Conservation (phyloP, 306 rosid species). For the Rosa lucieae region DNA sequence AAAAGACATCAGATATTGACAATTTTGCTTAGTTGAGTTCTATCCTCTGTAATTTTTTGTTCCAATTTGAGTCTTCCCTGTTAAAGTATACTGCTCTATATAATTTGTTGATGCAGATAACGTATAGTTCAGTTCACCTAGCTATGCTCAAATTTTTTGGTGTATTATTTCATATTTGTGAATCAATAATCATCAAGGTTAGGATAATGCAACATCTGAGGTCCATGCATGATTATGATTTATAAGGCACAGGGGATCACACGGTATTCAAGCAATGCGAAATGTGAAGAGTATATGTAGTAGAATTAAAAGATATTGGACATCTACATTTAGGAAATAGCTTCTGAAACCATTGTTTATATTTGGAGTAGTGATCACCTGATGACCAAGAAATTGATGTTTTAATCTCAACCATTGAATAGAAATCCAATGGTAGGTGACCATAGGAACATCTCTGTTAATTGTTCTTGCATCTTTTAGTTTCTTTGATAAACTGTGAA, state of each 20-base stretch:
- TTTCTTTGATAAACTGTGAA: neutral
- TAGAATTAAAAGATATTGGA: too few species aligned
- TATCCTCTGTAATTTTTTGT: conserved; percentile 12
- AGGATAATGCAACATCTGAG: neutral
- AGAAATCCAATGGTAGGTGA: too few species aligned
- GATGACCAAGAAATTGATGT: too few species aligned
- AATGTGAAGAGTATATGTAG: neutral
- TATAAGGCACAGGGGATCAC: neutral
- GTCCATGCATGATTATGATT: neutral
- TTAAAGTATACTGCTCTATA: neutral
- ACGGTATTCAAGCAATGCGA: neutral
- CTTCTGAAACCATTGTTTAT: too few species aligned
- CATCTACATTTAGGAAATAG: too few species aligned
- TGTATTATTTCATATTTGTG: neutral
- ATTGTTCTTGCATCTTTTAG: too few species aligned
- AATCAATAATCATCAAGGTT: neutral
- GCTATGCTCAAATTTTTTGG: neutral
- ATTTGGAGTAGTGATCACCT: too few species aligned
- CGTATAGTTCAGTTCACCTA: neutral
- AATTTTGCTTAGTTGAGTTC: conserved; percentile 15
- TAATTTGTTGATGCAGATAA: conserved; percentile 2
- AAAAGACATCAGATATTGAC: conserved; percentile 73
- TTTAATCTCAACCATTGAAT: too few species aligned
- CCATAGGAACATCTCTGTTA: too few species aligned
- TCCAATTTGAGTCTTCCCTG: conserved; percentile 3